These are phyloP conservation scores for Cryoendolithus antarcticus DNA, from an alignment of 2,329 filamentous ascomycete genomes.

Conservation along the genomic window DNA sequence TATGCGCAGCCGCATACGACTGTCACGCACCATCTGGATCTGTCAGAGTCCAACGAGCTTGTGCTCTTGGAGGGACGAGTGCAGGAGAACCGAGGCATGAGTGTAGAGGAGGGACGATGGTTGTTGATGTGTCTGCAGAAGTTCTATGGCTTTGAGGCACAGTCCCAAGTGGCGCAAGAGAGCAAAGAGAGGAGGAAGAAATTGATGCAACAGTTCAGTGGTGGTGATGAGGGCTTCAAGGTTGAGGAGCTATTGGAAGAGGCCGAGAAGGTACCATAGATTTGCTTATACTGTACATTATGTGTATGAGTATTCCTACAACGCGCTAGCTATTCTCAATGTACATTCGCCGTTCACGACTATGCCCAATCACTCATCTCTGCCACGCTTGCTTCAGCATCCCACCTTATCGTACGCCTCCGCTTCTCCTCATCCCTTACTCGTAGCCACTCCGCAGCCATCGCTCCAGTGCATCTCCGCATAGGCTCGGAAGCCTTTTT, in stretches of 20 bases:
- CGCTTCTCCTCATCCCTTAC: too few species aligned
- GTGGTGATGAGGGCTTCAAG: slow-evolving; percentile 66
- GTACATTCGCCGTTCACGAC: too few species aligned
- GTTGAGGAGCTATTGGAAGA: slow-evolving; percentile 80
- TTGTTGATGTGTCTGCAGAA: slow-evolving; percentile 85
- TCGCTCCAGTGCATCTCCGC: slow-evolving; percentile 21
- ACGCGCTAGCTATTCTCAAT: too few species aligned
- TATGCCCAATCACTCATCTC: too few species aligned
- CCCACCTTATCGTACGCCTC: too few species aligned
- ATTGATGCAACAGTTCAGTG: slow-evolving; percentile 70
- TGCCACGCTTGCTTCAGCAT: too few species aligned
- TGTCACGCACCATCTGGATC: slow-evolving; percentile 78
- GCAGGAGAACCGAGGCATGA: slow-evolving; percentile 62
- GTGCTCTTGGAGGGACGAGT: slow-evolving; percentile 80
- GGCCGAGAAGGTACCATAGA: slow-evolving; percentile 56
- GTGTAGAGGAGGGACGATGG: slow-evolving; percentile 73
- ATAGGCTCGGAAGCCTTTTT: slow-evolving; percentile 17
- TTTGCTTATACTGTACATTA: too few species aligned
- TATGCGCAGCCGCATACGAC: slow-evolving; percentile 89
- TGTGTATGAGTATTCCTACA: too few species aligned
- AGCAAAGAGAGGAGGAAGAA: slow-evolving; percentile 57
- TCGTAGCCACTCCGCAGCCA: slow-evolving; percentile 25
- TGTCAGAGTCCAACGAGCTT: slow-evolving; percentile 59
- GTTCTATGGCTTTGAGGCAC: slow-evolving; percentile 63
- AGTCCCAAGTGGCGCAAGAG: slow-evolving; percentile 49